A percentile compares a stretch with the other conserved stretches of the same genome.
Evolutionary conservation across 2,329 filamentous ascomycete genomes (phyloP).

Genomic region (Botrytis sinoallii): DNA sequence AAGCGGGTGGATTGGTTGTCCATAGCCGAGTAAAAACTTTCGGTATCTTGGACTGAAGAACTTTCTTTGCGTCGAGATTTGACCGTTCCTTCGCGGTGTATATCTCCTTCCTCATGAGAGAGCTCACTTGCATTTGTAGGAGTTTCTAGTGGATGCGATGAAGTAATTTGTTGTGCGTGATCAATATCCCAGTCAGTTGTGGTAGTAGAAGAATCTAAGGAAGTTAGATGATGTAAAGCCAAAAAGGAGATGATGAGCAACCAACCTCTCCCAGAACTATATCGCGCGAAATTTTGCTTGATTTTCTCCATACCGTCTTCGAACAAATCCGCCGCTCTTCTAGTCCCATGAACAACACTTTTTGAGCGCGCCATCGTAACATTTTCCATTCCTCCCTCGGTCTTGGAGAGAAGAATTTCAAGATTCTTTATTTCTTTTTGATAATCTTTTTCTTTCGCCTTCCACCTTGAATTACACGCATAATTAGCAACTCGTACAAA

Average conservation of each 20-base stretch:
- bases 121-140: background rate
- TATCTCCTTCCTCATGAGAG: background rate
- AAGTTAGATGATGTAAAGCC: background rate
- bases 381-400: slow-evolving; percentile 34
- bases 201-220: background rate
- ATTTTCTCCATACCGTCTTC: slow-evolving; percentile 27
- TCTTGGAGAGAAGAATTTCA: slow-evolving; percentile 35
- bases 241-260: background rate
- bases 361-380: slow-evolving; percentile 34
- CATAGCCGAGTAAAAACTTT: background rate
- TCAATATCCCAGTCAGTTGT: background rate
- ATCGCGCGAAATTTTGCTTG: slow-evolving; percentile 25
- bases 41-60: slow-evolving; percentile 4
- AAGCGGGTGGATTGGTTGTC: background rate
- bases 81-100: background rate
- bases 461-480: slow-evolving; percentile 23
- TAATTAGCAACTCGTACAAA: background rate
- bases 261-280: slow-evolving; percentile 18
- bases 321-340: slow-evolving; percentile 28
- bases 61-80: background rate
- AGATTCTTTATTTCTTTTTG: slow-evolving; percentile 35
- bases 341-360: slow-evolving; percentile 32
- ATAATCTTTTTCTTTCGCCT: slow-evolving; percentile 34
- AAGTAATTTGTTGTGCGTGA: background rate
- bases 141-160: background rate